phyloP scores from a whole-genome alignment of 179 eudicot species.

The Beta macrorhiza region DNA sequence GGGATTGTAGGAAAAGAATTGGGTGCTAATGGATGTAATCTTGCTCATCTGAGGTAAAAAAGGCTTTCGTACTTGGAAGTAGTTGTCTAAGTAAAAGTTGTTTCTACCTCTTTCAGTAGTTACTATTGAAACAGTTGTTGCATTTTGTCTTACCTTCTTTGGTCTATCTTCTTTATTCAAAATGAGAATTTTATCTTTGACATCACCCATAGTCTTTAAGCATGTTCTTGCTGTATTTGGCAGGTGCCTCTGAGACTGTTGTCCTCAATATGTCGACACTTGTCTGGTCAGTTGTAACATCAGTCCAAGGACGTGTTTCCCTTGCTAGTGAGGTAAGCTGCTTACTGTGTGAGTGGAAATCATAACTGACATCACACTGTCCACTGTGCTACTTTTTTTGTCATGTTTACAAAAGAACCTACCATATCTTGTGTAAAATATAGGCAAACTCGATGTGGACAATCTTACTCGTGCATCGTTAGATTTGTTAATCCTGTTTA shows the following conservation, averaged over 20 bases:
- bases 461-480: not conserved
- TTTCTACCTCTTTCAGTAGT: not conserved
- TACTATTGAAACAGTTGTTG: not conserved
- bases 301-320: slow-evolving; percentile 87
- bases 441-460: not conserved
- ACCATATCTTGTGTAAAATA: not conserved
- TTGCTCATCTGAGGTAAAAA: not conserved
- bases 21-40: not conserved
- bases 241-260: slow-evolving; percentile 94
- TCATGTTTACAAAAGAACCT: not conserved
- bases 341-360: slow-evolving; percentile 3
- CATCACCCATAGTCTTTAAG: not conserved
- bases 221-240: slow-evolving; percentile 21
- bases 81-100: not conserved
- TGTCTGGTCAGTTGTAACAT: slow-evolving; percentile 88
- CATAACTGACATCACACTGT: not conserved
- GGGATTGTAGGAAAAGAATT: too few species aligned
- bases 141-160: not conserved
- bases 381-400: not conserved
- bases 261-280: slow-evolving; percentile 96
- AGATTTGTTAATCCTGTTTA: not conserved
- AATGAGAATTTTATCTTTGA: not conserved
- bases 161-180: not conserved
- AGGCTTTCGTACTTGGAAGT: not conserved
- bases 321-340: slow-evolving; percentile 88